These are phyloP conservation scores for Mrakia hoshinonis DNA, from an alignment of 768 basidiomycete genomes.

Conservation along the genomic window DNA sequence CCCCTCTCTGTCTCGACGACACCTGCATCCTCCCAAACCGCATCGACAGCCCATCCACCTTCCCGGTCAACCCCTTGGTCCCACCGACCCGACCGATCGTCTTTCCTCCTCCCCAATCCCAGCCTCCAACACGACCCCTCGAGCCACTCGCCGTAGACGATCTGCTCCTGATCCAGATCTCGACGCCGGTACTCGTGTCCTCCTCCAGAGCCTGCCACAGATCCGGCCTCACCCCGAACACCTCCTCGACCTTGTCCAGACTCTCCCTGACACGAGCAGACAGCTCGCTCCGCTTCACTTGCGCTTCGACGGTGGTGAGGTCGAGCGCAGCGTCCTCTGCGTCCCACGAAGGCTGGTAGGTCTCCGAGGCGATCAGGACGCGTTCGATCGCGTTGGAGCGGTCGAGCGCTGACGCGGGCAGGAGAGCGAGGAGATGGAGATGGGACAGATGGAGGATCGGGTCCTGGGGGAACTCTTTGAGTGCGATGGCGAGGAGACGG, in stretches of 20 bases:
- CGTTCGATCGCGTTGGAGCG: neutral
- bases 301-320: neutral
- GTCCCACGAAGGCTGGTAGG: neutral
- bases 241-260: neutral
- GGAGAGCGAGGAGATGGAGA: slow-evolving; percentile 7
- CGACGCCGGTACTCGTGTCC: neutral
- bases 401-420: neutral
- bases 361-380: neutral
- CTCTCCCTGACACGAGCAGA: neutral
- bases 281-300: neutral
- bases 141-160: neutral
- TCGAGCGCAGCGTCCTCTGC: neutral
- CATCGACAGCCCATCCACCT: neutral
- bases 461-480: neutral
- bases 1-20: neutral
- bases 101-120: slow-evolving; percentile 1
- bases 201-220: neutral
- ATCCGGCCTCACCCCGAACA: slow-evolving; percentile 8
- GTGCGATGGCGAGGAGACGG: neutral
- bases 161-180: neutral
- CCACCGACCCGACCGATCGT: neutral
- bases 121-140: neutral
- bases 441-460: neutral
- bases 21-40: neutral
- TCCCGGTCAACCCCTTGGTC: too few relatives aligned